A percentile compares a stretch with the other conserved stretches of the same genome.
phyloP scores from a whole-genome alignment of 108 stramenopile genomes.

The Chaetoceros tenuissimus region DNA sequence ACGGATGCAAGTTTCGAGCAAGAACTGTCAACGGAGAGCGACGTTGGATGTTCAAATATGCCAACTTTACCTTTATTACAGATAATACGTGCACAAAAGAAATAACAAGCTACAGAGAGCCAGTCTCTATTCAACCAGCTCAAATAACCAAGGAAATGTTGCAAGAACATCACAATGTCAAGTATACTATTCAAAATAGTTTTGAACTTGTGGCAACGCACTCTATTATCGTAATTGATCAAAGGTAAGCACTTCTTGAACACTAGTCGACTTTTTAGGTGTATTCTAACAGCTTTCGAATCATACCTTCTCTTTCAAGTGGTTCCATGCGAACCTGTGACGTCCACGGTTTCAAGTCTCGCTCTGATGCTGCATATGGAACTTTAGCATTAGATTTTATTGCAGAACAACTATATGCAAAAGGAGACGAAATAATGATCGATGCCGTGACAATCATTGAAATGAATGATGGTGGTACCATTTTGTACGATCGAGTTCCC shows the following conservation, averaged over 20 bases:
- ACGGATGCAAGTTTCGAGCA: constrained; percentile 37
- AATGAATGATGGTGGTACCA: constrained; percentile 24
- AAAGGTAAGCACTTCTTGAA: too few relatives aligned
- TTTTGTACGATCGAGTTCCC: constrained; percentile 34
- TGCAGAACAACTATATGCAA: constrained; percentile 43
- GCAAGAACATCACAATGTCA: constrained; percentile 19
- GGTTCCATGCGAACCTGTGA: constrained; percentile 41
- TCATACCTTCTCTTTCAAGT: too few relatives aligned
- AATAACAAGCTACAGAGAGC: constrained; percentile 41
- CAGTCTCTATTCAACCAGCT: constrained; percentile 28
- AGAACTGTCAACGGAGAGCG: too few relatives aligned
- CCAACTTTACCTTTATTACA: constrained; percentile 40
- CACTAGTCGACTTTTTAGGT: too few relatives aligned
- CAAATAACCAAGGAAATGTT: constrained; percentile 14
- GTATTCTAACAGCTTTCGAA: too few relatives aligned
- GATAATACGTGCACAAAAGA: constrained; percentile 22
- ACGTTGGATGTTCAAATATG: constrained; percentile 43
- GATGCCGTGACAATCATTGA: constrained; percentile 52
- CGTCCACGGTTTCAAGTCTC: constrained; percentile 32
- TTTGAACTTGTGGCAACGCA: constrained; percentile 41
- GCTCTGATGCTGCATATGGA: constrained; percentile 41
- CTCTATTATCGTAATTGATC: constrained; percentile 52
- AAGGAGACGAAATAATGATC: constrained; percentile 26
- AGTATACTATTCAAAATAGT: constrained; percentile 26
- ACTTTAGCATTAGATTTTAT: constrained; percentile 46